Evolutionary conservation across 805 yeast genomes (phyloP).

Genomic region (Yamadazyma paraphyllophila): DNA sequence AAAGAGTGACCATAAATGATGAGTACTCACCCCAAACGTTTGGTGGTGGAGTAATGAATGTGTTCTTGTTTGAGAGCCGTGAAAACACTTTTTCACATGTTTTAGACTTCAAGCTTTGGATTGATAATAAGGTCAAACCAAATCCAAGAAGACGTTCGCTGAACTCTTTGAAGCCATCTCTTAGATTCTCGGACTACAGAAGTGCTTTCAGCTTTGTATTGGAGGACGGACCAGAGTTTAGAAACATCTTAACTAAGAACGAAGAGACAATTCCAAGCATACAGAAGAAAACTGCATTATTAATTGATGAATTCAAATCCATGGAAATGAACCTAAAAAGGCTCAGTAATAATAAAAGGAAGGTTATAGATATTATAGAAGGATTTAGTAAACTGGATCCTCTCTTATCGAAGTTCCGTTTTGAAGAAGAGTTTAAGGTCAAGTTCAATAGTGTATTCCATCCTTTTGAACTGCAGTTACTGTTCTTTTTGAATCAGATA

Average conservation of each 20-base stretch:
- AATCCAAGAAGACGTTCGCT: too few relatives aligned
- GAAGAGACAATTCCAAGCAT: slow-evolving; percentile 30
- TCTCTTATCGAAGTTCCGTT: slow-evolving; percentile 21
- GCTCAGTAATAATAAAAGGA: slow-evolving; percentile 17
- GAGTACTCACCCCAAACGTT: slow-evolving; percentile 16
- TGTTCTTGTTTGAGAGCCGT: slow-evolving; percentile 25
- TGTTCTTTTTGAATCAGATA: slow-evolving; percentile 26
- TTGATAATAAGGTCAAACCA: slow-evolving; percentile 8
- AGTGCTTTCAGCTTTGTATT: slow-evolving; percentile 32
- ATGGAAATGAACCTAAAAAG: slow-evolving; percentile 28
- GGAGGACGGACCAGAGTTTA: slow-evolving; percentile 45
- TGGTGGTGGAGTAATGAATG: slow-evolving; percentile 18
- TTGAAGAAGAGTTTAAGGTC: slow-evolving; percentile 24
- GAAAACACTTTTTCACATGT: slow-evolving; percentile 14
- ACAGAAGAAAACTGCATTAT: slow-evolving; percentile 19
- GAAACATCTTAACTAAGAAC: slow-evolving; percentile 29
- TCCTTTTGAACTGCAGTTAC: slow-evolving; percentile 31
- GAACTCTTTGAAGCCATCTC: not conserved
- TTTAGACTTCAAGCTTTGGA: slow-evolving; percentile 28
- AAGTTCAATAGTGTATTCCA: slow-evolving; percentile 26
- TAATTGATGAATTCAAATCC: slow-evolving; percentile 31
- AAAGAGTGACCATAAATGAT: slow-evolving; percentile 30
- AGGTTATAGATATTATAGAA: slow-evolving; percentile 23
- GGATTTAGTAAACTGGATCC: slow-evolving; percentile 24
- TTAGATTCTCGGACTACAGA: slow-evolving; percentile 20